Base-by-base conservation (phyloP, 2,329 filamentous ascomycete species). In the Pseudopithomyces maydicus region DNA sequence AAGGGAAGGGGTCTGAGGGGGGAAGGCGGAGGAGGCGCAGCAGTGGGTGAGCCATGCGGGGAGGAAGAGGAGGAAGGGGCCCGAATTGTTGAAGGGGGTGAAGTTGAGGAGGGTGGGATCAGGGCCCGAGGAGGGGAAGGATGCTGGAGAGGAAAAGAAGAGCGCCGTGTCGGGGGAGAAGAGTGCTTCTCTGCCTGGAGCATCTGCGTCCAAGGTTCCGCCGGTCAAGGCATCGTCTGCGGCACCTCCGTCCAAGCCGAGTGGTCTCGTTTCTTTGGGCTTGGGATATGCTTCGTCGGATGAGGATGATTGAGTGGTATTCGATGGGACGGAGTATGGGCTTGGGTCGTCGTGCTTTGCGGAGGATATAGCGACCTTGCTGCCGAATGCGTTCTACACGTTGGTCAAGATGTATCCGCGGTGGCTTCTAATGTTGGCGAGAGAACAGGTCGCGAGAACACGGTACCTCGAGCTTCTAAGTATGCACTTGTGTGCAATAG, bases 1-100 rank as follows among this genome's bases (percentile, higher is more conserved):
- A 79, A 11, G 78, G 79, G 44, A 72, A 75, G 20, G 71, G 68
- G n/a, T 68, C 72, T 5, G 73, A 72, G 22, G 55, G 50, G 70
- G 66, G 3, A 73, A 77, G 47, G 75, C 75, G 50, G 79, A 80
- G 46, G 75, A 72, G 49, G 78, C 79, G 47, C 75, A 81, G 47
- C 75, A 81, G 50, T 86, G 84, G 84, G 71, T 72, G 4, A 75
- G 79, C 15, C 76, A 77, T 12, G n/a, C n/a, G n/a, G 77, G 77
- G 19, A 78, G 79, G 52, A 86, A 86, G 70, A 77, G 83, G 62
- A 82, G 84, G 61, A 81, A 82, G 54, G 78, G 74, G 2, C 61
- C 62, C 26, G 78, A 78, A 45, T 53, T 72, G 2, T 57, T 81
- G 36, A 76, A 74, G 49, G 79, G 79, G 3, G 64, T 81, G 45